phyloP scores from a whole-genome alignment of 164 flowering plant genomes.

The Vitis cinerea region DNA sequence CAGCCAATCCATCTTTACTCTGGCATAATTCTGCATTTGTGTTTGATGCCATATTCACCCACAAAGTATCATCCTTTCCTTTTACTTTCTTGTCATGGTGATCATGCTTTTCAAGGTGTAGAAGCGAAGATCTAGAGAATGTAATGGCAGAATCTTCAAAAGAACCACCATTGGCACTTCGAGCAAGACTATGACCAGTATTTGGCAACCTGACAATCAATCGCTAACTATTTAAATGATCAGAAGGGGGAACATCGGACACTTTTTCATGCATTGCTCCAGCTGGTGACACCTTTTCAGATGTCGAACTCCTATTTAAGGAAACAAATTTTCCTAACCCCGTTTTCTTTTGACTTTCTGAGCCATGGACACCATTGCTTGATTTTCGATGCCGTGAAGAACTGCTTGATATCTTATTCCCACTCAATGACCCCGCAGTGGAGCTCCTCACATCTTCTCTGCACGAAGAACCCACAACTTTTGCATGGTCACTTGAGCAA shows the following conservation, averaged over 20 bases:
- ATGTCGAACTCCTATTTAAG: conserved; percentile 26
- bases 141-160: conserved; percentile 27
- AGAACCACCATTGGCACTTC: conserved; percentile 36
- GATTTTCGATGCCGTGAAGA: conserved; percentile 61
- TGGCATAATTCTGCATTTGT: conserved; percentile 59
- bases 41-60: conserved; percentile 33
- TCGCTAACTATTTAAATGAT: conserved; percentile 53
- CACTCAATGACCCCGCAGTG: conserved; percentile 51
- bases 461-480: conserved; percentile 38
- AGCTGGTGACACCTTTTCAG: conserved; percentile 55
- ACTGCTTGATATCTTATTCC: conserved; percentile 40
- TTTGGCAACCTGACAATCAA: conserved; percentile 82
- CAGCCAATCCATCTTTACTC: conserved; percentile 50
- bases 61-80: conserved; percentile 46
- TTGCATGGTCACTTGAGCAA: conserved; percentile 69
- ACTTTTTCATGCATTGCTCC: conserved; percentile 41
- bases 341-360: conserved; percentile 57
- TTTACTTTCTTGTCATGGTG: conserved; percentile 42
- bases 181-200: conserved; percentile 39
- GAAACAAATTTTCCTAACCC: conserved; percentile 40
- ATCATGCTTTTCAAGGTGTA: conserved; percentile 52
- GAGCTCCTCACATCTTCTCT: conserved; percentile 81
- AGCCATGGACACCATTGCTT: conserved; percentile 48
- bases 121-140: conserved; percentile 47
- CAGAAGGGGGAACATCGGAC: conserved; percentile 39